These are phyloP conservation scores for Pulveroboletus sp. DNA, from an alignment of 768 basidiomycete genomes.

Conservation along the genomic window DNA sequence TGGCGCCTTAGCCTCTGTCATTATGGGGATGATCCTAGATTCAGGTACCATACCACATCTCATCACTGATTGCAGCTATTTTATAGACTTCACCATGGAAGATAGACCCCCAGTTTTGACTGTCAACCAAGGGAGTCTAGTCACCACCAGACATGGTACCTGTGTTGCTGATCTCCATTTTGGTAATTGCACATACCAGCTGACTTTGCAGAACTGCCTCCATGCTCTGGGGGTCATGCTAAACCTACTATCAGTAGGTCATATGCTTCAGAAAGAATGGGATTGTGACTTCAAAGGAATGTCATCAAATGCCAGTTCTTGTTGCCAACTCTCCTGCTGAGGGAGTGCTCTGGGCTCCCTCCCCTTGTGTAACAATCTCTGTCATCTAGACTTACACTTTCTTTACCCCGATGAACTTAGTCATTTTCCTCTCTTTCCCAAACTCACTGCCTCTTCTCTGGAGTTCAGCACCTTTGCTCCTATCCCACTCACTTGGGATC, in stretches of 20 bases:
- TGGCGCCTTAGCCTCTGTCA: too few relatives aligned
- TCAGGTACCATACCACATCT: neutral
- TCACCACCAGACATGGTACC: neutral
- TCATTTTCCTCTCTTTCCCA: neutral
- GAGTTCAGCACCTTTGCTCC: fast-evolving
- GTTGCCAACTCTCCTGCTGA: neutral
- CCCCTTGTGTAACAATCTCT: neutral
- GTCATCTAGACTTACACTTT: neutral
- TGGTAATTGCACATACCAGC: neutral
- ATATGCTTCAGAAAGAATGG: neutral
- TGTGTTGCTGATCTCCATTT: neutral
- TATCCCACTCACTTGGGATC: neutral
- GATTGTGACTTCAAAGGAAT: neutral
- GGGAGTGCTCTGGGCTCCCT: neutral
- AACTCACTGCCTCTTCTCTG: neutral
- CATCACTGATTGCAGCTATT: neutral
- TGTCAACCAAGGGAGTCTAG: neutral
- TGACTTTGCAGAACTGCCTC: neutral
- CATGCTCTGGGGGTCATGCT: neutral
- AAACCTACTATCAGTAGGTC: neutral
- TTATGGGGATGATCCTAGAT: neutral
- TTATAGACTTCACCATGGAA: neutral
- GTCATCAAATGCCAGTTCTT: fast-evolving
- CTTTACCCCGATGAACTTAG: fast-evolving
- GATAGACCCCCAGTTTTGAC: neutral